Base-by-base conservation (phyloP, 352 stramenopile genomes). In the Globisporangium perplexum region DNA sequence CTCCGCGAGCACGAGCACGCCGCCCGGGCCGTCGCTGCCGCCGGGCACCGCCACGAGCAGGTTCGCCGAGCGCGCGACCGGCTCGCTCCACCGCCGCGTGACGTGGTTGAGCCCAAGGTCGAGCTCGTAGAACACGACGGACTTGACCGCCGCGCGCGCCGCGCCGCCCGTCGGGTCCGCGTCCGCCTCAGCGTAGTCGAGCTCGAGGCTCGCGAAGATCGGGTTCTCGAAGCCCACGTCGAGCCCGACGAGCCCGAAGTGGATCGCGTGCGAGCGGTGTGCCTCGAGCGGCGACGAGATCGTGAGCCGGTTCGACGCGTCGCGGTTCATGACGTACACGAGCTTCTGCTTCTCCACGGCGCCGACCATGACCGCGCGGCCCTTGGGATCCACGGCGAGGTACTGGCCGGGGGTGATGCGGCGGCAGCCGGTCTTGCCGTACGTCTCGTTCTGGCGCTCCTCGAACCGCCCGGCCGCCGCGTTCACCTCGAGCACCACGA, bases 61-160 rank as follows among this genome's bases (percentile, higher is more conserved):
- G 71, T 98, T 99, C 1, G 97, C 96, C 17, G 82, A 96, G 3
- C 89, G 72, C 41, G 83, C 63, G 18, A 88, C 93, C 26, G 77
- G 68, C 66, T 97, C 77, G 48, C 90, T 97, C 93, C 95, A 98
- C 58, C 94, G 83, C 31, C 97, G 75, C 36, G 96, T 98, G 31
- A 99, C 97, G 68, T 99, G 97, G 75, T 99, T 99, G 20, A 99
- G 68, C 22, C 98, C 98, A 7, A 99, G 68, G 75, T 99, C 98
- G 36, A 99, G 70, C 75, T 99, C 96, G 71, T 99, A 99, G 69
- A 98, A 99, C 39, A 98, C 92, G 14, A 99, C 68, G 22, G 93
- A 88, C 74, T 99, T 99, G 17, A 96, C 84, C 0, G 85, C 84
- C 49, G 82, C 62, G 7, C 74, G 66, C 2, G 68, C 72, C 0